Evolutionary conservation across 2,329 filamentous ascomycete species (phyloP).

Genomic region (Leptoxyphium fumago): DNA sequence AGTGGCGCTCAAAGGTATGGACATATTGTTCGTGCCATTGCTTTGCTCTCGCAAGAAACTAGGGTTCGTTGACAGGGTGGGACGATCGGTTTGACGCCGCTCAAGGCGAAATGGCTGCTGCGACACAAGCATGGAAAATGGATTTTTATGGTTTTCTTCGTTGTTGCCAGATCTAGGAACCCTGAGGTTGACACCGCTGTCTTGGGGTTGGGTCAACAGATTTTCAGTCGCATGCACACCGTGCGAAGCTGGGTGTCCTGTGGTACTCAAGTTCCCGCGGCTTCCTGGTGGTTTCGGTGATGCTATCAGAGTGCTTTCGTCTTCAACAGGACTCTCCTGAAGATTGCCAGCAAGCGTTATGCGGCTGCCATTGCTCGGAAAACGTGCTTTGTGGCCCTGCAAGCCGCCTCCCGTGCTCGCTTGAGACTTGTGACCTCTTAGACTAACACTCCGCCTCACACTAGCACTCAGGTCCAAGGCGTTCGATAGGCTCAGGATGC

Average conservation of each 20-base stretch:
- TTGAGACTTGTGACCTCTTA: conserved; percentile 22
- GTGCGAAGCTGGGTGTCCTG: conserved; percentile 6
- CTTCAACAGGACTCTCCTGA: conserved; percentile 1
- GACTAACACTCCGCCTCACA: conserved; percentile 26
- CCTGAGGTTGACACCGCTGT: background rate
- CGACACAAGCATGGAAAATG: conserved; percentile 5
- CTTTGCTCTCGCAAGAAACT: conserved; percentile 12
- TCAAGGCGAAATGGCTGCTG: conserved; percentile 1
- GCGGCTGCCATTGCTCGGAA: conserved; percentile 14
- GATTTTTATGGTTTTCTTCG: background rate
- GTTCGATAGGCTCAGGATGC: conserved; percentile 13
- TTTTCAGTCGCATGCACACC: conserved; percentile 10
- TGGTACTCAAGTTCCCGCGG: conserved; percentile 7
- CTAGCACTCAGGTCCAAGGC: conserved; percentile 24
- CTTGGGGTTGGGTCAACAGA: conserved; percentile 1
- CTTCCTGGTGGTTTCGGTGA: conserved; percentile 3
- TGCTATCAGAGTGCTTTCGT: conserved; percentile 1
- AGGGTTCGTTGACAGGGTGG: conserved; percentile 8
- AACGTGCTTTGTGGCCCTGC: conserved; percentile 17
- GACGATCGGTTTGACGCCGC: conserved; percentile 2
- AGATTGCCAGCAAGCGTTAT: conserved; percentile 1
- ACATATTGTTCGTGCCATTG: conserved; percentile 9
- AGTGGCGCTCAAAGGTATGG: conserved; percentile 9
- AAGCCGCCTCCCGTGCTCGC: conserved; percentile 12
- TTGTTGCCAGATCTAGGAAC: background rate